A percentile compares a stretch with the other conserved stretches of the same genome.
Evolutionary conservation across 495 filamentous ascomycete genomes (phyloP).

Genomic region (Jackrogersella minutella): DNA sequence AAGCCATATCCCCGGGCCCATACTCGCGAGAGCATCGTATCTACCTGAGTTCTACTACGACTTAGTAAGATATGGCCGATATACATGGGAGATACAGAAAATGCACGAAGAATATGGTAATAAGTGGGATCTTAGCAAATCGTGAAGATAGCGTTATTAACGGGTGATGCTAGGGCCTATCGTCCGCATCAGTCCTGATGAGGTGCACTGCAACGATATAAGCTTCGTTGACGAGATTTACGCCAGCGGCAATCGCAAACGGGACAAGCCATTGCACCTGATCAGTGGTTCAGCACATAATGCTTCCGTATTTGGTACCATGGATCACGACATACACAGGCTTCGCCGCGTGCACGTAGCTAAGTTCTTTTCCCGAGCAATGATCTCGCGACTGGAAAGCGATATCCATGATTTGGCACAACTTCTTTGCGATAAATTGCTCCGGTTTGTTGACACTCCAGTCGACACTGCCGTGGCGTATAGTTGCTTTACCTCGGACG

Average conservation of each 20-base stretch:
- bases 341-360: constrained; percentile 49
- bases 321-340: constrained; percentile 56
- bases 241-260: constrained; percentile 35
- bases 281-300: constrained; percentile 19
- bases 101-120: constrained; percentile 59
- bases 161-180: constrained; percentile 43
- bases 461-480: constrained; percentile 42
- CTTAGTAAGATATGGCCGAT: constrained; percentile 53
- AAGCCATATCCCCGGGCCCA: constrained; percentile 55
- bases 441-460: constrained; percentile 4
- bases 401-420: constrained; percentile 42
- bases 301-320: constrained; percentile 51
- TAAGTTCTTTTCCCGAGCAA: constrained; percentile 54
- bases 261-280: constrained; percentile 44
- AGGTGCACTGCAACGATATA: constrained; percentile 45
- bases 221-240: constrained; percentile 48
- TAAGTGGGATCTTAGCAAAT: background rate
- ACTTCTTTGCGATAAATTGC: constrained; percentile 28
- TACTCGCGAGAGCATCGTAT: constrained; percentile 54
- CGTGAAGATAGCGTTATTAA: background rate
- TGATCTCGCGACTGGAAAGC: constrained; percentile 46
- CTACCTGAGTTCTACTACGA: constrained; percentile 63
- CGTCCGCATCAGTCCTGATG: constrained; percentile 49
- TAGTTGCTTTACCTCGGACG: constrained; percentile 44
- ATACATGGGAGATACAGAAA: constrained; percentile 54